A percentile compares a stretch with the other conserved stretches of the same genome.
Evolutionary conservation across 345 rosid species (phyloP).

Genomic region (Salix arbutifolia): DNA sequence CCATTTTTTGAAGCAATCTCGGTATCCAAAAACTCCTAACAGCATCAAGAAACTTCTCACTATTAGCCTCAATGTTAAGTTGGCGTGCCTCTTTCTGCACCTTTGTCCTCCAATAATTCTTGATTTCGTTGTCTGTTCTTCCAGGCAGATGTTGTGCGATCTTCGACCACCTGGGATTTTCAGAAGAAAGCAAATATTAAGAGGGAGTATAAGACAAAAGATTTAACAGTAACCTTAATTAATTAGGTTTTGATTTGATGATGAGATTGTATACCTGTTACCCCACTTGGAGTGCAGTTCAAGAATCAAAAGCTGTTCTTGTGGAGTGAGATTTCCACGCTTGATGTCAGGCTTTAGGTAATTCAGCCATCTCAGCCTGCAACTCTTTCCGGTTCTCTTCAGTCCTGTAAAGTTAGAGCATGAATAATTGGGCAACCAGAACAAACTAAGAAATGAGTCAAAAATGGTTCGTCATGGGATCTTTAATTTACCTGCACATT

Average conservation of each 20-base stretch:
- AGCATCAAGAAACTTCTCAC: constrained; percentile 80
- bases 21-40: constrained; percentile 90
- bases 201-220: not conserved
- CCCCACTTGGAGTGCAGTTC: constrained; percentile 98
- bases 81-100: constrained; percentile 96
- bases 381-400: constrained; percentile 92
- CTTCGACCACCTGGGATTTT: constrained; percentile 74
- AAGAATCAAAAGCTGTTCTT: constrained; percentile 91
- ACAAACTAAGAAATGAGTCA: not conserved
- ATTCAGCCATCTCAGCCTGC: constrained; percentile 90
- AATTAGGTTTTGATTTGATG: not conserved
- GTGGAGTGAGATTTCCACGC: constrained; percentile 86
- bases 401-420: constrained; percentile 44
- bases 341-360: constrained; percentile 90
- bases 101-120: constrained; percentile 96
- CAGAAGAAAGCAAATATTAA: not conserved
- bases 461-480: not conserved
- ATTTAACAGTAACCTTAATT: not conserved
- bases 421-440: not conserved
- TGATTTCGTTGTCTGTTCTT: constrained; percentile 92
- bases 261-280: constrained; percentile 48
- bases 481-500: constrained; percentile 60
- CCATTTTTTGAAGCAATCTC: constrained; percentile 55
- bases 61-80: constrained; percentile 79
- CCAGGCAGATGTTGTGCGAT: constrained; percentile 90